A percentile compares a stretch with the other conserved stretches of the same genome.
Evolutionary conservation across 345 rosid genomes (phyloP).

Genomic region (Geranium rotundifolium): DNA sequence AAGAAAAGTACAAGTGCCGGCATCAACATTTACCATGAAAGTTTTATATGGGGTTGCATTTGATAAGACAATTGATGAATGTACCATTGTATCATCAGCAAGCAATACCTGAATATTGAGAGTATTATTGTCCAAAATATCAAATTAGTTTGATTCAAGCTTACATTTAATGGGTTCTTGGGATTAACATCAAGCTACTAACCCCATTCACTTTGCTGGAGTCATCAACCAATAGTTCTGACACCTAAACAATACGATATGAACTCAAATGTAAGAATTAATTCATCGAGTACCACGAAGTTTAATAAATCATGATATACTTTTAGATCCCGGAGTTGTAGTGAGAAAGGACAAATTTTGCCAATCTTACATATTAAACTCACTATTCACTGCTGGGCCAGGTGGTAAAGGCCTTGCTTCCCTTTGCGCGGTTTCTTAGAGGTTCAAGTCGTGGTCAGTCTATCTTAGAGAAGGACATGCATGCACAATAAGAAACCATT

Average conservation of each 20-base stretch:
- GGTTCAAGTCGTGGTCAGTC: no score
- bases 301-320: not conserved
- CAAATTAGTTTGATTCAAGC: conserved; percentile 12
- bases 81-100: conserved; percentile 57
- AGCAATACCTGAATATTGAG: conserved; percentile 45
- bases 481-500: no score
- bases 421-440: no score
- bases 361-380: no score
- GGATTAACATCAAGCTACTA: conserved; percentile 15
- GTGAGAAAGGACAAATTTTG: no score
- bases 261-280: conserved; percentile 1
- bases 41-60: conserved; percentile 89
- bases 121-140: conserved; percentile 7
- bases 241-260: conserved; percentile 33
- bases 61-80: conserved; percentile 57
- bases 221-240: conserved; percentile 35
- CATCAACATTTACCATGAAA: conserved; percentile 40
- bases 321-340: no score
- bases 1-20: not conserved
- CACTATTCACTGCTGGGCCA: no score
- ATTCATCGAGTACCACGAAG: not conserved
- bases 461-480: no score
- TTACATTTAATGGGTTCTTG: conserved; percentile 7
- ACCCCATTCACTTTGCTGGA: conserved; percentile 50
- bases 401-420: no score